These are phyloP conservation scores for Botrytis byssoidea DNA, from an alignment of 2,329 filamentous ascomycete genomes.

Conservation along the genomic window DNA sequence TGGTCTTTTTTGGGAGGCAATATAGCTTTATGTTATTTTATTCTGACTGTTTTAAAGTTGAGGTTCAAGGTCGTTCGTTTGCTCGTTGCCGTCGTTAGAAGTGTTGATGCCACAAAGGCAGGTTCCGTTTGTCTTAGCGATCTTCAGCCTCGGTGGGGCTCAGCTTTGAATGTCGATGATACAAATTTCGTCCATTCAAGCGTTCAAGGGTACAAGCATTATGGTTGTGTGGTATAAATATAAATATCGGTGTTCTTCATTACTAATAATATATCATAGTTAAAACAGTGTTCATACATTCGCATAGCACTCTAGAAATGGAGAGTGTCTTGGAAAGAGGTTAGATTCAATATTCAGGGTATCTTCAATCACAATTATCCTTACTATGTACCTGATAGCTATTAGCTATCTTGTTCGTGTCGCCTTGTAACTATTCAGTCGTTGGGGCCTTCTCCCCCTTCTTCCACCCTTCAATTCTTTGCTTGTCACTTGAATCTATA, in stretches of 20 bases:
- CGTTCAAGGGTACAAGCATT: background rate
- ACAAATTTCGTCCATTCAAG: background rate
- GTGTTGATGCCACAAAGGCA: conserved; percentile 16
- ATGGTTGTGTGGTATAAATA: background rate
- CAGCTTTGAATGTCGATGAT: background rate
- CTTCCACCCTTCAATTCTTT: conserved; percentile 67
- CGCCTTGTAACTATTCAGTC: conserved; percentile 29
- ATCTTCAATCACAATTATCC: conserved; percentile 27
- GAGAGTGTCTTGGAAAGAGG: background rate
- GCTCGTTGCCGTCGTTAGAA: conserved; percentile 5
- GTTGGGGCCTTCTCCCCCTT: conserved; percentile 38
- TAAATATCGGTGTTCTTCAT: background rate
- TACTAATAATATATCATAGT: background rate
- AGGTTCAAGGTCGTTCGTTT: conserved; percentile 6
- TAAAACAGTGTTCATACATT: background rate
- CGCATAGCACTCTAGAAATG: background rate
- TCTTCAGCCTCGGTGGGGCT: conserved; percentile 18
- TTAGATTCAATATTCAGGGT: conserved; percentile 24
- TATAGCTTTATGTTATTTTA: background rate
- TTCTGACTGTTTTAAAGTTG: conserved; percentile 4
- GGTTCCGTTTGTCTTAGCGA: background rate
- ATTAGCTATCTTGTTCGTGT: background rate
- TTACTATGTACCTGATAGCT: conserved; percentile 28
- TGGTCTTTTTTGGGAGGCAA: background rate
- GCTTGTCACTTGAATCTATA: conserved; percentile 64